phyloP scores from a whole-genome alignment of 140 eudicot genomes.

The Flaveria floridana region DNA sequence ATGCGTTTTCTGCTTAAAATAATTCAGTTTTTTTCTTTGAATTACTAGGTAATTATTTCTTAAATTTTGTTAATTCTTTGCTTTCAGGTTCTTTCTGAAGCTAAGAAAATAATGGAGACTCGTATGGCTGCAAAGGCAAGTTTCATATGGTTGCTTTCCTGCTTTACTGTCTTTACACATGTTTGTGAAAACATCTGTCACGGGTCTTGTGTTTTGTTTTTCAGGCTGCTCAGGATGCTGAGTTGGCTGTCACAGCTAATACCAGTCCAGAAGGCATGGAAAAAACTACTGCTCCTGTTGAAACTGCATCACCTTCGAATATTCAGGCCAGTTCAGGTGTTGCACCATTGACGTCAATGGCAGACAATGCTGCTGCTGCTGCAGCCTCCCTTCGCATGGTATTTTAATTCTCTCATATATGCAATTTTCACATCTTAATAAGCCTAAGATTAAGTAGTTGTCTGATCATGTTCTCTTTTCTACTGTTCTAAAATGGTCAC shows the following conservation, averaged over 20 bases:
- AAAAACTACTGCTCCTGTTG: conserved; percentile 37
- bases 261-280: conserved; percentile 53
- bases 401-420: not conserved
- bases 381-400: conserved; percentile 91
- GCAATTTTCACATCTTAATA: not conserved
- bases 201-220: conserved; percentile 14
- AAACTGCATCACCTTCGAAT: conserved; percentile 53
- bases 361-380: conserved; percentile 75
- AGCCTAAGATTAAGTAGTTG: not conserved
- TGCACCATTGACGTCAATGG: conserved; percentile 50
- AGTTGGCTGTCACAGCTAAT: conserved; percentile 44
- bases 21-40: not conserved
- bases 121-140: conserved; percentile 82
- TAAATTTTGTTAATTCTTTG: not conserved
- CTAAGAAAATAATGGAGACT: conserved; percentile 72
- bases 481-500: too few relatives aligned
- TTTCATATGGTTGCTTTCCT: not conserved
- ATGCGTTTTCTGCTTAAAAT: conserved; percentile 17
- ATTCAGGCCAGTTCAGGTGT: conserved; percentile 46
- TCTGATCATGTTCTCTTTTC: not conserved
- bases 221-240: conserved; percentile 70
- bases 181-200: conserved; percentile 8
- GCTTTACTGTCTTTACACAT: not conserved
- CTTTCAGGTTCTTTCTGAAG: conserved; percentile 80
- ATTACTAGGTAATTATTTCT: not conserved